Evolutionary conservation across 805 yeast genomes (phyloP), one percentile per base, ranked within the genome.

Genomic region (Yamadazyma kitorensis): DNA sequence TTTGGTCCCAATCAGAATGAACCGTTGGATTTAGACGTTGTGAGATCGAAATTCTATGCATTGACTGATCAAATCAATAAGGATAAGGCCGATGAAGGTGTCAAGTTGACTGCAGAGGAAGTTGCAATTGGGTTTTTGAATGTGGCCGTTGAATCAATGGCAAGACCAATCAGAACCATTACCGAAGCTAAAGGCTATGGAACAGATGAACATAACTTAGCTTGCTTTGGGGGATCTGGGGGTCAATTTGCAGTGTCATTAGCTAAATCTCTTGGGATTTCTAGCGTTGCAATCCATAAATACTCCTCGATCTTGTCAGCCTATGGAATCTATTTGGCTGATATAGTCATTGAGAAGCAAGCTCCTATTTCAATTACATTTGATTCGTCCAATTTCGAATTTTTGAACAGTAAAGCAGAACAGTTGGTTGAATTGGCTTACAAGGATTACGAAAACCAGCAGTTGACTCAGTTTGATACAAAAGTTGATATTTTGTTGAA

Each of bases 401-500:
- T 48, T 2, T 58, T 86, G 18, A 58, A 69, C 17, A 49, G 45
- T 3, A 72, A 78, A 39, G 66, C 86, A 13, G 58, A 59, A 0
- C 54, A 47, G 4, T 60, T 88, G 39, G 57, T 56, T 4, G 39
- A 45, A 1, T 61, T 61, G 13, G 80, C 86, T 0, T 45, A 57
- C 23, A 34, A 34, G 28, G 65, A 52, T 32, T 68, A 51, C 37
- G 27, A 42, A 26, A 55, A 38, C 1, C 95, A 87, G 55, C 85
- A 86, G 0, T 51, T 61, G 42, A 37, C 47, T 0, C 56, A 55
- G 4, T 55, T 59, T 4, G 60, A 68, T 16, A 70, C 86, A 16
- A 54, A 49, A 17, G 66, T 71, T 35, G 94, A 87, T 49, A 73
- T 74, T 27, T 85, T 73, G 46, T 61, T 88, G 42, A 88, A 88